Evolutionary conservation across 768 basidiomycete species (phyloP).

Genomic region (Termitomyces eurrhizus): DNA sequence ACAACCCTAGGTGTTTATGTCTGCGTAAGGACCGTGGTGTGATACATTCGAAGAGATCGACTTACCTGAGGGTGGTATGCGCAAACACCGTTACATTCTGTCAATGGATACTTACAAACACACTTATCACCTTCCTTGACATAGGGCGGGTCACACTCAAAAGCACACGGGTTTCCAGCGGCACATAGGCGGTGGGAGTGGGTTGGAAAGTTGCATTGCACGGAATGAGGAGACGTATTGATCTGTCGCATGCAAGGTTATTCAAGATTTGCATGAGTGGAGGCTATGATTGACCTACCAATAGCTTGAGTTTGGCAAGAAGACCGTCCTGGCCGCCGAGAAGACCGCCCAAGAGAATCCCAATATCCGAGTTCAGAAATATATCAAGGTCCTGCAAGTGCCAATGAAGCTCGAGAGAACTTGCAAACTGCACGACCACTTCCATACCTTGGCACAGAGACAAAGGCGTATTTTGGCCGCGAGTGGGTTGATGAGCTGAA

Average conservation of each 20-base stretch:
- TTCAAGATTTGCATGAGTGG: not conserved
- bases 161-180: slow-evolving; percentile 13
- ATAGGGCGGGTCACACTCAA: slow-evolving; percentile 16
- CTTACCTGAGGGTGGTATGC: slow-evolving; percentile 28
- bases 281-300: slow-evolving; percentile 7
- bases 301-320: slow-evolving; percentile 11
- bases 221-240: slow-evolving; percentile 14
- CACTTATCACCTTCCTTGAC: slow-evolving; percentile 22
- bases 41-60: not conserved
- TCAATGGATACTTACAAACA: slow-evolving; percentile 31
- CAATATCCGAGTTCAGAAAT: slow-evolving; percentile 17
- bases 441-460: slow-evolving; percentile 16
- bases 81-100: slow-evolving; percentile 39
- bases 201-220: slow-evolving; percentile 14
- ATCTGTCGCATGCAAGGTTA: slow-evolving; percentile 7
- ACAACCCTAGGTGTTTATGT: slow-evolving; percentile 31
- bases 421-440: not conserved
- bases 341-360: slow-evolving; percentile 11
- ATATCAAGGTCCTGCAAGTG: slow-evolving; percentile 14
- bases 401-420: not conserved
- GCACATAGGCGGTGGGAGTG: slow-evolving; percentile 15
- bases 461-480: slow-evolving; percentile 14
- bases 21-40: not conserved
- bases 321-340: slow-evolving; percentile 17
- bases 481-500: slow-evolving; percentile 15